Percentiles rank a stretch among this genome's conserved stretches.
Conservation (phyloP, 2,329 filamentous ascomycete genomes). For the Clarireedia hainanense region DNA sequence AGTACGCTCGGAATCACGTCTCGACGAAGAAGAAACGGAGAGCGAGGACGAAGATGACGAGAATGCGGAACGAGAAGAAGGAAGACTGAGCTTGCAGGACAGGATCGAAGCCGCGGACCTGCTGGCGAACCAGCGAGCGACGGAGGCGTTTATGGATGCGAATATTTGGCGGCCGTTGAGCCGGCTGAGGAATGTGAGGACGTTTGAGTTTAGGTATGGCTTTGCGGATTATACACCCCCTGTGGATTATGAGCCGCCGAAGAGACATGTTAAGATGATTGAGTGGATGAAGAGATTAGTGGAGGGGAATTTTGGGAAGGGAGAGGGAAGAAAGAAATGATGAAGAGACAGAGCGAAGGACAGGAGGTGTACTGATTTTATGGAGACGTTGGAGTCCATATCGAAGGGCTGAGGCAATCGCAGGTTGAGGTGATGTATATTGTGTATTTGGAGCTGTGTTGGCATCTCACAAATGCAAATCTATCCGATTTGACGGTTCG, state of each 20-base stretch:
- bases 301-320: too few relatives aligned
- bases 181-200: slow-evolving; percentile 11
- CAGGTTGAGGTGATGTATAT: too few relatives aligned
- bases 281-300: too few relatives aligned
- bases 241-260: slow-evolving; percentile 9
- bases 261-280: not conserved
- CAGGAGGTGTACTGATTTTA: too few relatives aligned
- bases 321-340: too few relatives aligned
- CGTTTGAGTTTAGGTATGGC: slow-evolving; percentile 8
- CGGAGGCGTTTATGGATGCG: slow-evolving; percentile 15
- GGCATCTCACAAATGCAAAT: too few relatives aligned
- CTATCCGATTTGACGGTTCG: too few relatives aligned
- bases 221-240: not conserved
- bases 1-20: slow-evolving; percentile 8
- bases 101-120: not conserved
- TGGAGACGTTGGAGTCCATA: too few relatives aligned
- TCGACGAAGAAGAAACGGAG: slow-evolving; percentile 3
- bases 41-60: slow-evolving; percentile 5
- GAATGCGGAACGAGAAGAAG: slow-evolving; percentile 4
- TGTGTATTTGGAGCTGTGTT: too few relatives aligned
- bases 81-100: not conserved
- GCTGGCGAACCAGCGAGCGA: slow-evolving; percentile 11
- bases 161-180: slow-evolving; percentile 9
- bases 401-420: too few relatives aligned
- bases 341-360: too few relatives aligned